Evolutionary conservation across 495 filamentous ascomycete genomes (phyloP), one percentile per base, ranked within the genome.

Genomic region (Jackrogersella multiformis): DNA sequence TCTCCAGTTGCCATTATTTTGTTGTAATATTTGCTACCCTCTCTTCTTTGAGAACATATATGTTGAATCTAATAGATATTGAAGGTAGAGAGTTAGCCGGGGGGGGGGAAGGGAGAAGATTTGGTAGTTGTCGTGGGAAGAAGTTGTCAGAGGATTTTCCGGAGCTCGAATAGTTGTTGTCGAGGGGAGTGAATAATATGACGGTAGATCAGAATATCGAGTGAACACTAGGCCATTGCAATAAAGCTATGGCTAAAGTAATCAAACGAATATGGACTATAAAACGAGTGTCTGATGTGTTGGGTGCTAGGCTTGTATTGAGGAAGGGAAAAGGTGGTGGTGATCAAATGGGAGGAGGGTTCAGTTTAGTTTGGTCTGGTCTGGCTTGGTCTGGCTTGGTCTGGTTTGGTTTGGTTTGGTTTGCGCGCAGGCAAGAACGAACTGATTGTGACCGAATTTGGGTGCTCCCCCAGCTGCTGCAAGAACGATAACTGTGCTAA

Each of bases 1-100:
- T 81, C 80, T 70, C 79, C 79, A 35, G 77, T 79, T 39, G 77
- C 79, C 80, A 82, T 82, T 54, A 71, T 76, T 16, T 54, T 28
- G 34, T 15, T 61, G 49, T 45, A 24, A 15, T 32, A 6, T 12
- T 20, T 23, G 8, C 13, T 21, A 30, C 38, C 0, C 18, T 20
- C 51, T 44, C 5, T 23, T 42, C 16, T n/a, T n/a, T 16, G 24
- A 35, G 9, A n/a, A n/a, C n/a, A n/a, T 21, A 13, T 52, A 16
- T 8, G 5, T 10, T 48, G 6, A 8, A 16, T 18, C 5, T n/a
- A n/a, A n/a, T n/a, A 21, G 8, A 45, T 58, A 36, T 44, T 12
- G 23, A 48, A 35, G 12, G 30, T 54, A 0, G 23, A 53, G 46
- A 35, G 55, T 60, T 20, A 18, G 0, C 13, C n/a, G 52, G 21